Percentiles rank a stretch among this genome's conserved stretches.
Evolutionary conservation across 2,329 filamentous ascomycete genomes (phyloP).

Genomic region (Botrytis squamosa): DNA sequence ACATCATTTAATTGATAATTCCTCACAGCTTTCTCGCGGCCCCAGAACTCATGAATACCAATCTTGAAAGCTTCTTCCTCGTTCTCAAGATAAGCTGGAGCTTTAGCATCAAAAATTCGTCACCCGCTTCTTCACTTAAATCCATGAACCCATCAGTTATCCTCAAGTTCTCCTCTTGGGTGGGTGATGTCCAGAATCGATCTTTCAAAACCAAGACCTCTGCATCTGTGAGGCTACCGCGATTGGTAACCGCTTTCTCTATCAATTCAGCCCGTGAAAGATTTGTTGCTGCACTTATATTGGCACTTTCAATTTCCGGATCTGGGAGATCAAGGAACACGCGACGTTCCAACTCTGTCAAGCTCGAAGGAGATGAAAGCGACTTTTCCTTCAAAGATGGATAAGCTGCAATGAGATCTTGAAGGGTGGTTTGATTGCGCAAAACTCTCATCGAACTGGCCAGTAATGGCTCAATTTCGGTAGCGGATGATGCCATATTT

Average conservation of each 20-base stretch:
- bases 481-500: neutral
- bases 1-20: too few species aligned
- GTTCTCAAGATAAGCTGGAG: neutral
- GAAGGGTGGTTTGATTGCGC: conserved; percentile 11
- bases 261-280: conserved; percentile 18
- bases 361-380: conserved; percentile 9
- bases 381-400: conserved; percentile 21
- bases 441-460: conserved; percentile 15
- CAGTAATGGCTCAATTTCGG: conserved; percentile 3
- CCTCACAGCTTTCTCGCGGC: neutral
- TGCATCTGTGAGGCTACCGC: conserved; percentile 7
- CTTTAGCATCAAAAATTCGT: neutral
- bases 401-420: conserved; percentile 20
- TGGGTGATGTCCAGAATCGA: conserved; percentile 14
- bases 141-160: neutral
- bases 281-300: conserved; percentile 18
- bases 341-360: conserved; percentile 17
- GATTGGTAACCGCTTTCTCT: conserved; percentile 14
- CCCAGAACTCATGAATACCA: neutral
- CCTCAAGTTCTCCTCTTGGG: too few species aligned
- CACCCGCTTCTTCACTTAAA: neutral
- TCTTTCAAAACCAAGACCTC: conserved; percentile 14
- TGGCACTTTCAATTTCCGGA: conserved; percentile 14
- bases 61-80: neutral
- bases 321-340: conserved; percentile 22